Percentiles rank a stretch among this genome's conserved stretches.
Evolutionary conservation across 2,329 filamentous ascomycete genomes (phyloP).

Genomic region (Fusarium circinatum): DNA sequence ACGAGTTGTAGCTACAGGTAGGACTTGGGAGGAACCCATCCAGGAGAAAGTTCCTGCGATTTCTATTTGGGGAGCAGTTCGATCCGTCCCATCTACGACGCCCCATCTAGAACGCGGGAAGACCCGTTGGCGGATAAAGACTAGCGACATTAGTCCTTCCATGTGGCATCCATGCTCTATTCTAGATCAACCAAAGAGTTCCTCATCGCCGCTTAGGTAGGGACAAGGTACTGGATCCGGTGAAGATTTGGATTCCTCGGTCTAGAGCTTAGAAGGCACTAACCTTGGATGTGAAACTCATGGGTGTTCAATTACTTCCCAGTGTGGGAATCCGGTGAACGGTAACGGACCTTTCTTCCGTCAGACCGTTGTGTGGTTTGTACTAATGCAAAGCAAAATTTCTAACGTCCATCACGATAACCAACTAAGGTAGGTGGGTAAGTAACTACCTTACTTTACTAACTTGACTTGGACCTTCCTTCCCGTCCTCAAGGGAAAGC

Average conservation of each 20-base stretch:
- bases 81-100: constrained; percentile 8
- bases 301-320: background rate
- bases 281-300: constrained; percentile 8
- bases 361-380: background rate
- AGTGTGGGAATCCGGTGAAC: constrained; percentile 3
- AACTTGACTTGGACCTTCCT: background rate
- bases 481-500: background rate
- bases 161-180: constrained; percentile 32
- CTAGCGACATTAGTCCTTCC: constrained; percentile 15
- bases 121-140: constrained; percentile 20
- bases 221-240: constrained; percentile 1
- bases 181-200: constrained; percentile 15
- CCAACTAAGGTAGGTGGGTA: background rate
- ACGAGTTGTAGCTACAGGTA: background rate
- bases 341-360: background rate
- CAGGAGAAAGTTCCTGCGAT: background rate
- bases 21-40: background rate
- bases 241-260: constrained; percentile 1
- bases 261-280: background rate
- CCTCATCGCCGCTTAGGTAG: constrained; percentile 1
- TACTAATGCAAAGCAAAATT: constrained; percentile 15
- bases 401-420: background rate
- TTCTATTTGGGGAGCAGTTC: background rate
- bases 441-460: background rate
- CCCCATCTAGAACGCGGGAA: constrained; percentile 14